These are phyloP conservation scores for Microcyclospora pomicola DNA, from an alignment of 2,329 filamentous ascomycete genomes.

Conservation along the genomic window DNA sequence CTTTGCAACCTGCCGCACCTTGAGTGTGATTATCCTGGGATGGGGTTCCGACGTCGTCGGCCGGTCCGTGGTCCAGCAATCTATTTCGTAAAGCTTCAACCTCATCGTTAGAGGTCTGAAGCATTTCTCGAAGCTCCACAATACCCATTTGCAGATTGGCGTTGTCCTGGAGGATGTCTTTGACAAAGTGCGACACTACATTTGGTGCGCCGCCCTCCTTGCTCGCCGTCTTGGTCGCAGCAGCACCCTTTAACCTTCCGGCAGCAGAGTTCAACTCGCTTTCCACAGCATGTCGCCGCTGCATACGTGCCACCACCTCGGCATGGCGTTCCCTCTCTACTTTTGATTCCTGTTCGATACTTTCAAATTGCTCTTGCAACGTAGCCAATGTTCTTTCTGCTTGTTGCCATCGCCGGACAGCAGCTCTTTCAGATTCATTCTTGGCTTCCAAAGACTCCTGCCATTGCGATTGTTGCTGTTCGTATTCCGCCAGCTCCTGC, in stretches of 20 bases:
- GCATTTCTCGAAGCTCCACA: slow-evolving; percentile 77
- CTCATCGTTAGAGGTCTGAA: slow-evolving; percentile 85
- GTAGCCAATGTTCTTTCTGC: slow-evolving; percentile 67
- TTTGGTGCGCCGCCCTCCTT: slow-evolving; percentile 46
- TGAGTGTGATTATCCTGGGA: slow-evolving; percentile 1
- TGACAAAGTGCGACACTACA: slow-evolving; percentile 91
- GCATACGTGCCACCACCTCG: slow-evolving; percentile 70
- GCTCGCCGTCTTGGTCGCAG: slow-evolving; percentile 52
- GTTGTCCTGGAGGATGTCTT: slow-evolving; percentile 90
- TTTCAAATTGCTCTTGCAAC: slow-evolving; percentile 76
- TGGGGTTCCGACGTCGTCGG: slow-evolving; percentile 21
- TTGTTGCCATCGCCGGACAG: slow-evolving; percentile 69
- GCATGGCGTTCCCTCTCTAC: slow-evolving; percentile 70
- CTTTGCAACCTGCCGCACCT: slow-evolving; percentile 10
- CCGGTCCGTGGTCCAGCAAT: slow-evolving; percentile 56
- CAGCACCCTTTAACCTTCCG: slow-evolving; percentile 66
- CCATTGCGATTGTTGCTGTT: slow-evolving; percentile 64
- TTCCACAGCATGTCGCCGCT: slow-evolving; percentile 69
- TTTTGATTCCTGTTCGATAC: slow-evolving; percentile 69
- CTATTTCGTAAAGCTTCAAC: slow-evolving; percentile 78
- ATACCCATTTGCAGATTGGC: slow-evolving; percentile 86
- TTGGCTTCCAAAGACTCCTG: slow-evolving; percentile 53
- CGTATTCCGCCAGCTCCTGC: slow-evolving; percentile 61
- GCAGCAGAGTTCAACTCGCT: slow-evolving; percentile 68
- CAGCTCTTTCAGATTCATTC: slow-evolving; percentile 62